Percentiles rank a stretch among this genome's conserved stretches.
Conservation (phyloP, 1,284 basidiomycete species). For the Ustilago loliicola region DNA sequence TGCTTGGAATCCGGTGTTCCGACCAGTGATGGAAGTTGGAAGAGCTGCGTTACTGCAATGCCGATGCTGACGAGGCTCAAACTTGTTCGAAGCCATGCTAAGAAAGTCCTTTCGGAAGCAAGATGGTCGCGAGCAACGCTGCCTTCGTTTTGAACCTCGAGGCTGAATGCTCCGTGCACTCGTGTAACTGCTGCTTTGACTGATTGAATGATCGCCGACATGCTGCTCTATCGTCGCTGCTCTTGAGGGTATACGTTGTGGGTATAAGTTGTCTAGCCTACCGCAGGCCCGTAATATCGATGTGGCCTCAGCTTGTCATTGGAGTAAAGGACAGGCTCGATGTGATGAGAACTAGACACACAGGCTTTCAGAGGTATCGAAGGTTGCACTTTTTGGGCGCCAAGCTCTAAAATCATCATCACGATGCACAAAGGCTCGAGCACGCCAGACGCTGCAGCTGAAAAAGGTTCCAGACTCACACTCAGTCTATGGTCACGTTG, state of each 20-base stretch:
- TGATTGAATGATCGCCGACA: slow-evolving; percentile 35
- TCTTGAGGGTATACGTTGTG: too few relatives aligned
- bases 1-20: slow-evolving; percentile 10
- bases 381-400: neutral
- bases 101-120: slow-evolving; percentile 69
- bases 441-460: slow-evolving; percentile 3
- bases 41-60: slow-evolving; percentile 67
- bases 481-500: neutral
- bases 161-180: slow-evolving; percentile 32
- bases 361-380: neutral
- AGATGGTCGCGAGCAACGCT: slow-evolving; percentile 70
- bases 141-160: slow-evolving; percentile 65
- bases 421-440: slow-evolving; percentile 6
- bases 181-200: slow-evolving; percentile 27
- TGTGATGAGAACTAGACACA: too few relatives aligned
- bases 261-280: too few relatives aligned
- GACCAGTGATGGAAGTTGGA: slow-evolving; percentile 64
- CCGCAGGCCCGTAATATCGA: too few relatives aligned
- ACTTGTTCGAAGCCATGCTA: slow-evolving; percentile 71
- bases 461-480: neutral
- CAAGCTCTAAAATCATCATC: slow-evolving; percentile 5
- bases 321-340: too few relatives aligned
- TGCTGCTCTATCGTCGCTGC: neutral
- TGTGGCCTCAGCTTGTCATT: too few relatives aligned
- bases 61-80: slow-evolving; percentile 65